Percentiles rank a stretch among this genome's conserved stretches.
phyloP scores from a whole-genome alignment of 108 stramenopile species.

The Skeletonema costatum region DNA sequence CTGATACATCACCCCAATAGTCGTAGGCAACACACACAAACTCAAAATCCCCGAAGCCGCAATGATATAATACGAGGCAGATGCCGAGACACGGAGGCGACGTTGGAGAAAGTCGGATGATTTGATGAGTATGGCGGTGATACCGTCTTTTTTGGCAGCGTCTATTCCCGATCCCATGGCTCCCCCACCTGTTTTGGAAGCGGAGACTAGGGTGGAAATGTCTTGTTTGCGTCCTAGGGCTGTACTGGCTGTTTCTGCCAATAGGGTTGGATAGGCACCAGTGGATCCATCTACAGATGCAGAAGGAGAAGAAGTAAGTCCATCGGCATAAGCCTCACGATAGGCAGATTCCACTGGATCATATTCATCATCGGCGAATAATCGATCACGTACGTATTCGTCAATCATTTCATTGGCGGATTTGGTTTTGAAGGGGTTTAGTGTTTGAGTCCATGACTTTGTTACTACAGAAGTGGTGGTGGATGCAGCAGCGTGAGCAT shows the following conservation, averaged over 20 bases:
- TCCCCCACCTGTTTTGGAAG: not conserved
- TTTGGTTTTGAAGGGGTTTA: constrained; percentile 33
- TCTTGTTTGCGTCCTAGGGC: constrained; percentile 28
- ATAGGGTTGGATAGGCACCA: constrained; percentile 36
- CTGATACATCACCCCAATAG: constrained; percentile 39
- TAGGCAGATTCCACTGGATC: constrained; percentile 83
- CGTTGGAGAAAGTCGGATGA: constrained; percentile 33
- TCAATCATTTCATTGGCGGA: constrained; percentile 70
- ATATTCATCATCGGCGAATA: constrained; percentile 82
- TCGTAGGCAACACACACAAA: constrained; percentile 25
- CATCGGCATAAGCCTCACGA: constrained; percentile 62
- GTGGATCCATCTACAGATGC: not conserved
- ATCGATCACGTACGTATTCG: constrained; percentile 66
- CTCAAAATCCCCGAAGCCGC: constrained; percentile 27
- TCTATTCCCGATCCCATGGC: not conserved
- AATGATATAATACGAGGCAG: constrained; percentile 40
- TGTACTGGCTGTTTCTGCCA: constrained; percentile 38
- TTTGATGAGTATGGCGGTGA: constrained; percentile 20
- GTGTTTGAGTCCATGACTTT: not conserved
- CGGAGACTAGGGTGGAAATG: constrained; percentile 1
- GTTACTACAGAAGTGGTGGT: not conserved
- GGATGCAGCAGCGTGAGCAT: not conserved
- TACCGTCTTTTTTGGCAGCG: constrained; percentile 19
- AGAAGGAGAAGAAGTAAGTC: not conserved
- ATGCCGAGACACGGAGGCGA: constrained; percentile 9